Conservation (phyloP, 352 stramenopile genomes). For the Globisporangium cystogenes region DNA sequence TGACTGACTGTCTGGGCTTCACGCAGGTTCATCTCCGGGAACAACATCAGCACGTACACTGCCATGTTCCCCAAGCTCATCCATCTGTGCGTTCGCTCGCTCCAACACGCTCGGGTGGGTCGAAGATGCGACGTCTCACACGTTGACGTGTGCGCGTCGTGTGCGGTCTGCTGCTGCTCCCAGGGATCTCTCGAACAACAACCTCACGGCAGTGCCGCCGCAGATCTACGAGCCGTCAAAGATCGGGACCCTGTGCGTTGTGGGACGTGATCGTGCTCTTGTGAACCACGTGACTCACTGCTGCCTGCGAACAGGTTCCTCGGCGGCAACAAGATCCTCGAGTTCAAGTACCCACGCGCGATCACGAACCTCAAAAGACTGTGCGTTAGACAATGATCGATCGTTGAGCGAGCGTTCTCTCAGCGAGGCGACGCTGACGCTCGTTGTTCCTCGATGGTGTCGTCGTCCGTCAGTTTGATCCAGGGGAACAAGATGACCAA, state of each 20-base stretch:
- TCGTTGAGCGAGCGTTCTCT: not conserved
- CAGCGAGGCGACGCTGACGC: slow-evolving; percentile 1
- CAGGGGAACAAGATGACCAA: not conserved
- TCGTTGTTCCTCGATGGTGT: not conserved
- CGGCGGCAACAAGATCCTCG: not conserved
- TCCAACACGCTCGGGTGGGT: too few species aligned
- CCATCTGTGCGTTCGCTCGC: slow-evolving; percentile 27
- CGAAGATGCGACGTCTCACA: too few species aligned
- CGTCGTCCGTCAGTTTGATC: slow-evolving; percentile 2
- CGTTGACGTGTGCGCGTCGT: too few species aligned
- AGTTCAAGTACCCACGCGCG: not conserved
- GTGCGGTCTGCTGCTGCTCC: not conserved
- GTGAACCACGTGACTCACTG: too few species aligned
- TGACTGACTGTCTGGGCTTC: too few species aligned
- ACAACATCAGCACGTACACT: slow-evolving; percentile 39
- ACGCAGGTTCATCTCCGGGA: slow-evolving; percentile 36
- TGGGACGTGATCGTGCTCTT: too few species aligned
- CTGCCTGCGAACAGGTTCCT: not conserved
- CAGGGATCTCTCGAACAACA: slow-evolving; percentile 51
- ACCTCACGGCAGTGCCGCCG: slow-evolving; percentile 37
- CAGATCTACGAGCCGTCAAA: slow-evolving; percentile 26
- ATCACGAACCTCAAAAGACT: slow-evolving; percentile 34
- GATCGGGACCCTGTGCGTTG: not conserved
- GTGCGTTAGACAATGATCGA: slow-evolving; percentile 29
- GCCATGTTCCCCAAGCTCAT: slow-evolving; percentile 35